Base-by-base conservation (phyloP, 768 basidiomycete species). In the Sporobolomyces phaffii region DNA sequence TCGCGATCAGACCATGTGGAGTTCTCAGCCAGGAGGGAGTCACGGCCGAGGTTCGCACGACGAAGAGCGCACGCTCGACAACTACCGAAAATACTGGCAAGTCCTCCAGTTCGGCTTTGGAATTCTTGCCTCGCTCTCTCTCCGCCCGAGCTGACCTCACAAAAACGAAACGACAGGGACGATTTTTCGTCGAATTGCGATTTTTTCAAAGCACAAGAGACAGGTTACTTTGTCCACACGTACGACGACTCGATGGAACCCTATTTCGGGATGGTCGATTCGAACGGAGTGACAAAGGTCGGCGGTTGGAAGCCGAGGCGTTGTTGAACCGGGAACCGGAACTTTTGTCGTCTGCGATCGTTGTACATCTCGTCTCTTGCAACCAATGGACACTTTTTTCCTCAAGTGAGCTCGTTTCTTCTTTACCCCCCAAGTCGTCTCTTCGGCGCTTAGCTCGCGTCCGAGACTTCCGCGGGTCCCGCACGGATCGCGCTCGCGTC, bases 1-100 rank as follows among this genome's bases (percentile, higher is more conserved):
- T n/a, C n/a, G n/a, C n/a, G n/a, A n/a, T n/a, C 44, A 64, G 63
- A 49, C 63, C 9, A 56, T 57, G 63, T 64, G 63, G 63, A 49
- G 57, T 28, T 59, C 49, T 24, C 26, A 38, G 7, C 40, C 28
- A 9, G 51, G 52, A 38, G 60, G 62, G 1, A 47, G 50, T 17
- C 67, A 68, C 45, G n/a, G 24, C 14, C 60, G 65, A 26, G 62
- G 54, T 10, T 40, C 34, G 4, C 34, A 54, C 44, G 67, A 58
- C 26, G 67, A 63, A 2, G 18, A 59, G 18, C 40, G 52, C 10
- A 44, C 41, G 5, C 4, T 64, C n/a, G 45, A 41, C 10, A 49
- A 47, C 22, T 68, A 60, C 62, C 40, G 38, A 41, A 26, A 29
- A 13, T 68, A 63, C 50, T 68, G 56, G 56, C 45, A 14, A 7